Conservation (phyloP, 441 rosid genomes). For the Mallotus japonicus region DNA sequence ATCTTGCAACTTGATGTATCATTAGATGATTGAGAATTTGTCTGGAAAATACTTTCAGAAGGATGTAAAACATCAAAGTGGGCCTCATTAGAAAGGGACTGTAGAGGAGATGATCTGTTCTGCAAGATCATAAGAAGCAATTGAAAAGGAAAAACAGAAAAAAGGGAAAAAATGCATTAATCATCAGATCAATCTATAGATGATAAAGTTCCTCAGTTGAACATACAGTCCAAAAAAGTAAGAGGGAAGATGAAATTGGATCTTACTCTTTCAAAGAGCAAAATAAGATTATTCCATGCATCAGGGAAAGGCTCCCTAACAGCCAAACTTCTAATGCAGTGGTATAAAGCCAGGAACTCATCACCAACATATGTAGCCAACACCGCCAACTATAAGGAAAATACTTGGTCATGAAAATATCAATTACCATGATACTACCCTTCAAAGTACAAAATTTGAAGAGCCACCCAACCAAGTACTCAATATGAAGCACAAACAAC, state of each 20-base stretch:
- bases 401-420: conserved; percentile 8
- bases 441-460: background rate
- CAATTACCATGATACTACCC: conserved; percentile 2
- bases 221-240: background rate
- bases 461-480: conserved; percentile 9
- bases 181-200: background rate
- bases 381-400: conserved; percentile 67
- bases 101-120: conserved; percentile 60
- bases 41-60: conserved; percentile 33
- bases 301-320: conserved; percentile 93
- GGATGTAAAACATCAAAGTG: conserved; percentile 60
- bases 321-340: conserved; percentile 90
- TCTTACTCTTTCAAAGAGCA: conserved; percentile 77
- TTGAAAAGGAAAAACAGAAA: conserved; percentile 27
- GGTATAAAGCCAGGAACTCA: conserved; percentile 85
- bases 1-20: conserved; percentile 25
- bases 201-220: conserved; percentile 3
- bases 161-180: background rate
- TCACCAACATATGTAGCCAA: conserved; percentile 87
- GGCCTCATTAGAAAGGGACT: conserved; percentile 38
- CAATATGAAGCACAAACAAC: conserved; percentile 8
- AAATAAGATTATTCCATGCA: conserved; percentile 72
- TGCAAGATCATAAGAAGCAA: conserved; percentile 47
- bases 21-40: conserved; percentile 22
- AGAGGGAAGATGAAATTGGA: background rate